Evolutionary conservation across 441 rosid species (phyloP), one percentile per base, ranked within the genome.

Genomic region (Adansonia madagascariensis): DNA sequence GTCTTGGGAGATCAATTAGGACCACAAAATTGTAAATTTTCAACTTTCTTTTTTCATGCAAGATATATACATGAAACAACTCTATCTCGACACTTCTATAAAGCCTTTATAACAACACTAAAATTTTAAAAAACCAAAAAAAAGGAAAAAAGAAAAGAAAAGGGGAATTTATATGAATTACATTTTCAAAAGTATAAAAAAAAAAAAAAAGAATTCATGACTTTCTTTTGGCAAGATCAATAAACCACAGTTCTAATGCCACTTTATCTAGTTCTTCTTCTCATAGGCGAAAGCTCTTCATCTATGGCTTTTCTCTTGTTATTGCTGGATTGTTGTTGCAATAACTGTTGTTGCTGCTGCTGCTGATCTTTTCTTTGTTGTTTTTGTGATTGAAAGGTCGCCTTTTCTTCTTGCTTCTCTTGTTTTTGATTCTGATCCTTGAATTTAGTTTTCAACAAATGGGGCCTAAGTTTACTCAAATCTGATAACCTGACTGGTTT

Each of bases 221-320:
- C 69, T 41, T 6, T 35, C 43, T 0, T 47, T 46, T 8, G 14
- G 31, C 71, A 50, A 14, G 57, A 20, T 59, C 35, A 47, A 88
- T 79, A 93, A 86, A 27, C 90, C 31, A 78, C 55, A 41, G 93
- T 84, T 71, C 91, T 78, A 22, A 91, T 85, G 73, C 80, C 90
- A 50, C 79, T 87, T 71, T 85, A 89, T 82, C 91, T 88, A 9
- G 88, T 89, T 78, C 91, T 89, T 41, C 90, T 69, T 80, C 89
- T 89, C 65, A 88, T 94, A 0, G 90, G 86, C 22, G 93, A 84
- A 62, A 85, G 81, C 67, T 83, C 90, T 76, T 89, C 97, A 79
- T 92, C 92, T 75, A 86, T 76, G 15, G 86, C 81, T 82, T 91
- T 92, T 72, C 97, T 92, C 86, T 92, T 92, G 81, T 82, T 87